These are phyloP conservation scores for Pestalotiopsis sp. DNA, from an alignment of 2,329 filamentous ascomycete genomes.

Conservation along the genomic window DNA sequence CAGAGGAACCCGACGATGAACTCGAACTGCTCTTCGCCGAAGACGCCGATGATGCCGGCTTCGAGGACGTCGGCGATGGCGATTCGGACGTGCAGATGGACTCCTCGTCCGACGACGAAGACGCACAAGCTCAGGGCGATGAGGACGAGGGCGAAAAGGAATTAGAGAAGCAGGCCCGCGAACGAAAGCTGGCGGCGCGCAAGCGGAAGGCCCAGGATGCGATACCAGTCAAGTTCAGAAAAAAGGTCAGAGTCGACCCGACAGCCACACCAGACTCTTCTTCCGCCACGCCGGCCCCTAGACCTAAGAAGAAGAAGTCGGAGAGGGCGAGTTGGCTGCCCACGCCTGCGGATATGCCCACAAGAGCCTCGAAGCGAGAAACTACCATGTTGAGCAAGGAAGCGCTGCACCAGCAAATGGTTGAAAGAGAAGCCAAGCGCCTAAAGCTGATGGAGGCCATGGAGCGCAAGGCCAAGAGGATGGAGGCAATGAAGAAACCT, in stretches of 20 bases:
- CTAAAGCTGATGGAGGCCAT: constrained; percentile 71
- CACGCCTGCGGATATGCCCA: constrained; percentile 55
- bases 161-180: constrained; percentile 75
- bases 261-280: constrained; percentile 34
- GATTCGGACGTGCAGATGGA: constrained; percentile 83
- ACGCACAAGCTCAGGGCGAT: constrained; percentile 69
- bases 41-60: constrained; percentile 69
- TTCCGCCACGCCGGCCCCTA: constrained; percentile 47
- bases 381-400: constrained; percentile 64
- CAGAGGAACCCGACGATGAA: constrained; percentile 70
- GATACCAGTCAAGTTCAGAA: constrained; percentile 71
- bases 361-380: constrained; percentile 59
- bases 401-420: constrained; percentile 70
- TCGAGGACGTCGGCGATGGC: constrained; percentile 69
- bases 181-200: constrained; percentile 66
- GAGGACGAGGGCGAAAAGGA: constrained; percentile 88
- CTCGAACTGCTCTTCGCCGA: constrained; percentile 78
- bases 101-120: constrained; percentile 82
- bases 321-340: constrained; percentile 63
- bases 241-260: constrained; percentile 71
- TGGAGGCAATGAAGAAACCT: constrained; percentile 76
- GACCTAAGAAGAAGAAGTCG: constrained; percentile 64
- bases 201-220: constrained; percentile 83
- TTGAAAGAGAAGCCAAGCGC: constrained; percentile 70
- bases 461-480: constrained; percentile 69